phyloP scores from a whole-genome alignment of 177 flowering plant genomes.

The Vitis hybrid region DNA sequence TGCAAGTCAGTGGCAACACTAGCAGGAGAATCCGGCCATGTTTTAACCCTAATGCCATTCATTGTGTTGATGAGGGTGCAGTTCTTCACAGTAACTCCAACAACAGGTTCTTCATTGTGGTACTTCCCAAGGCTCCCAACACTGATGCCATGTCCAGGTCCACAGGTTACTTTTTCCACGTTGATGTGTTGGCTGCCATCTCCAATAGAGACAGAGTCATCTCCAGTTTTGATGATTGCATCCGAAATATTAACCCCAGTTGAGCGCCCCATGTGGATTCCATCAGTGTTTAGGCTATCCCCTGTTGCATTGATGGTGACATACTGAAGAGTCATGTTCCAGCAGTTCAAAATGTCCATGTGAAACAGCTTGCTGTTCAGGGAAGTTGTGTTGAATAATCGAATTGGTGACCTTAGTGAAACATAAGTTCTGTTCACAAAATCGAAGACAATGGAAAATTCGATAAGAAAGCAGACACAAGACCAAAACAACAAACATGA shows the following conservation, averaged over 20 bases:
- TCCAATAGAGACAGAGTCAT: conserved; percentile 72
- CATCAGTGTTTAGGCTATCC: no score
- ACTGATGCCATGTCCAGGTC: conserved; percentile 79
- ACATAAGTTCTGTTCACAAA: conserved; percentile 44
- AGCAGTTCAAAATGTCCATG: no score
- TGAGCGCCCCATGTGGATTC: no score
- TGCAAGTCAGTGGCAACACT: conserved; percentile 33
- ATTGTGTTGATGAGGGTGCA: conserved; percentile 38
- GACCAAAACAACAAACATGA: no score
- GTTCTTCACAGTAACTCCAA: conserved; percentile 37
- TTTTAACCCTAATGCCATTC: conserved; percentile 45
- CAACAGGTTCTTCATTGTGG: conserved; percentile 35
- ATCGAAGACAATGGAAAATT: conserved; percentile 1
- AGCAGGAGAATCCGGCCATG: conserved; percentile 48
- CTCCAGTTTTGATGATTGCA: conserved; percentile 54
- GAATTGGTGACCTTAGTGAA: conserved; percentile 43
- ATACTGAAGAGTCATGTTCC: no score
- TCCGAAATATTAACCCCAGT: conserved; percentile 26
- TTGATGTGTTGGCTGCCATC: conserved; percentile 35
- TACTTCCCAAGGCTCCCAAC: conserved; percentile 64
- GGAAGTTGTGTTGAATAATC: conserved; percentile 33
- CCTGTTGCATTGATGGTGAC: no score
- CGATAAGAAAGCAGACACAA: no score
- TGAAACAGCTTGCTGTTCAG: conserved; percentile 73
- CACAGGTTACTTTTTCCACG: conserved; percentile 41